Percentiles rank a stretch among this genome's conserved stretches.
Conservation (phyloP, 495 filamentous ascomycete species). For the Penicillium arizonense region DNA sequence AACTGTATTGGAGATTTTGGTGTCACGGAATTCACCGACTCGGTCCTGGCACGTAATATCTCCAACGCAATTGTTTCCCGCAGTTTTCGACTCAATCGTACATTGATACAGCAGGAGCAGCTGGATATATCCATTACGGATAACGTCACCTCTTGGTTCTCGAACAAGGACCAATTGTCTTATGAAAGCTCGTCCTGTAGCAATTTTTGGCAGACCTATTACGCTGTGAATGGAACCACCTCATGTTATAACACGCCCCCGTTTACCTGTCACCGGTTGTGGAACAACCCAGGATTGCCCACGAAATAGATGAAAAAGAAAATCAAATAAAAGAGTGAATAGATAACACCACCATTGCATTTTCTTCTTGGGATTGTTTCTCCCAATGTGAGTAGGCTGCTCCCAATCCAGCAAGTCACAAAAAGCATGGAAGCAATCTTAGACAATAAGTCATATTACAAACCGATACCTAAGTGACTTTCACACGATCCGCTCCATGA, state of each 20-base stretch:
- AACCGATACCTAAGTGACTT: too few relatives aligned
- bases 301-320: not conserved
- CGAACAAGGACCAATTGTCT: not conserved
- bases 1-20: not conserved
- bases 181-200: not conserved
- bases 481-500: too few relatives aligned
- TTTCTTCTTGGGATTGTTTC: too few relatives aligned
- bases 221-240: not conserved
- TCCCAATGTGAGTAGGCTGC: too few relatives aligned
- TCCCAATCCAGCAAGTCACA: too few relatives aligned
- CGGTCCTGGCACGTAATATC: not conserved
- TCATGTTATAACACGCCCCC: constrained; percentile 8
- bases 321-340: too few relatives aligned
- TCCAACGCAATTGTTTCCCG: not conserved
- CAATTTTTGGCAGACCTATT: not conserved
- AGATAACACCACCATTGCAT: too few relatives aligned
- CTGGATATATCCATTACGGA: constrained; percentile 6
- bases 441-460: too few relatives aligned
- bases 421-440: too few relatives aligned
- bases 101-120: not conserved
- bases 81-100: constrained; percentile 9
- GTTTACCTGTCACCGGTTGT: constrained; percentile 6
- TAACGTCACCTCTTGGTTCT: not conserved
- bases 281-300: constrained; percentile 4
- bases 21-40: not conserved